phyloP scores from a whole-genome alignment of 495 filamentous ascomycete genomes.

The Daldinia grandis region DNA sequence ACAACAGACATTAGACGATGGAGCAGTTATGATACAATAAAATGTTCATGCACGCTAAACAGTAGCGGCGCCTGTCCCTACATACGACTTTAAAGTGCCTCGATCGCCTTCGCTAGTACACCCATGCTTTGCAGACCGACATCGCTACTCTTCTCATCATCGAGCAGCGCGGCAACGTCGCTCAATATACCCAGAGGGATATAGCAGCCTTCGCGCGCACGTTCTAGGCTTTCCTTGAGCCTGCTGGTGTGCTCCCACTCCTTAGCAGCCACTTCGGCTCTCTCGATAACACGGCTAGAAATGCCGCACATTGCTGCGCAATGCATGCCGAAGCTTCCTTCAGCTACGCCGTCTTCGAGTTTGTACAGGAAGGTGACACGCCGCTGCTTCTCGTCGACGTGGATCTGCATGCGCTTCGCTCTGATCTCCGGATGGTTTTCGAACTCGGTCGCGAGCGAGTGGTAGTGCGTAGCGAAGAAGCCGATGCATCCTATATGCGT shows the following conservation, averaged over 20 bases:
- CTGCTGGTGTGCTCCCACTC: slow-evolving; percentile 95
- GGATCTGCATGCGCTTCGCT: slow-evolving; percentile 89
- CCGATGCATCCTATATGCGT: slow-evolving; percentile 92
- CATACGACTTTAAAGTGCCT: slow-evolving; percentile 62
- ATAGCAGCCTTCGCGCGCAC: slow-evolving; percentile 75
- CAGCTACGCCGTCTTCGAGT: slow-evolving; percentile 92
- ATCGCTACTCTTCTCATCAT: slow-evolving; percentile 60
- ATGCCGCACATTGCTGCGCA: slow-evolving; percentile 99
- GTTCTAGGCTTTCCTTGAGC: slow-evolving; percentile 86
- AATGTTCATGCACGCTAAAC: background rate
- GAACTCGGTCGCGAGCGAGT: slow-evolving; percentile 91
- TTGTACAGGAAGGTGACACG: slow-evolving; percentile 95
- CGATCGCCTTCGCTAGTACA: slow-evolving; percentile 80
- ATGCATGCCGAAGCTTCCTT: slow-evolving; percentile 99
- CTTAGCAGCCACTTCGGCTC: slow-evolving; percentile 88
- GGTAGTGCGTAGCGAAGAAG: slow-evolving; percentile 99
- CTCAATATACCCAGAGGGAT: slow-evolving; percentile 90
- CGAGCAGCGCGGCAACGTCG: slow-evolving; percentile 85
- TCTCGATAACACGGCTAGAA: slow-evolving; percentile 78
- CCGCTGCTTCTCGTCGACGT: slow-evolving; percentile 84
- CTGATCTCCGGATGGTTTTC: slow-evolving; percentile 84
- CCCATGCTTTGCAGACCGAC: slow-evolving; percentile 65
- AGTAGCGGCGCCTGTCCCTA: background rate
- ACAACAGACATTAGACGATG: background rate
- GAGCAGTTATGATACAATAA: slow-evolving; percentile 8